phyloP scores from a whole-genome alignment of 495 filamentous ascomycete genomes.

The Hypoxylon perforatum region DNA sequence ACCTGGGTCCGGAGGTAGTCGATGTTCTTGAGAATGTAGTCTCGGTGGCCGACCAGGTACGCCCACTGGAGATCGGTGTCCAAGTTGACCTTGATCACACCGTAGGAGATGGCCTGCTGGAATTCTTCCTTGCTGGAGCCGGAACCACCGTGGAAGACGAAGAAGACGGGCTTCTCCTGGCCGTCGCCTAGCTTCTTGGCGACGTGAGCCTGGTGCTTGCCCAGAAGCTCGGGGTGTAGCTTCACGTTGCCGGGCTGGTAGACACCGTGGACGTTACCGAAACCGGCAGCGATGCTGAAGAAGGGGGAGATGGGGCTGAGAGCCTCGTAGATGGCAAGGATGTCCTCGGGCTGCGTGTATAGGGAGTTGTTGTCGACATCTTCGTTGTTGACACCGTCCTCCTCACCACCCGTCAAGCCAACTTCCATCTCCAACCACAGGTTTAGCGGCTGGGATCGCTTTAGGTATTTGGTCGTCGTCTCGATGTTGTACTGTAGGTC shows the following conservation, averaged over 20 bases:
- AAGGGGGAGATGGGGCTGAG: slow-evolving; percentile 85
- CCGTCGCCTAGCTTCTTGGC: slow-evolving; percentile 69
- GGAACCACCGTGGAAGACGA: slow-evolving; percentile 98
- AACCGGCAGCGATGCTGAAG: slow-evolving; percentile 98
- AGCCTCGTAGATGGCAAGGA: slow-evolving; percentile 86
- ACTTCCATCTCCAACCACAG: slow-evolving; percentile 99
- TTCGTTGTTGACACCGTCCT: slow-evolving; percentile 91
- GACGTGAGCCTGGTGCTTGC: slow-evolving; percentile 93
- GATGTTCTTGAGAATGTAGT: slow-evolving; percentile 94
- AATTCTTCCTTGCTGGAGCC: slow-evolving; percentile 91
- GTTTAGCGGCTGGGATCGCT: slow-evolving; percentile 93
- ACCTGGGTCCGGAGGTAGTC: slow-evolving; percentile 87
- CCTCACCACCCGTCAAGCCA: slow-evolving; percentile 94
- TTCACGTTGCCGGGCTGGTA: slow-evolving; percentile 99
- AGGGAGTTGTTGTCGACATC: slow-evolving; percentile 93
- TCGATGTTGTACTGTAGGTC: slow-evolving; percentile 86
- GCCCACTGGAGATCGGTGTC: slow-evolving; percentile 91
- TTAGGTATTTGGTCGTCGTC: slow-evolving; percentile 89
- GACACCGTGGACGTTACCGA: slow-evolving; percentile 99
- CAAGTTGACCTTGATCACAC: slow-evolving; percentile 98
- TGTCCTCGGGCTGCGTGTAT: slow-evolving; percentile 98
- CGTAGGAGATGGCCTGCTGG: slow-evolving; percentile 84
- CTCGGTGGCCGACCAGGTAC: slow-evolving; percentile 89
- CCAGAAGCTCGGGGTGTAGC: slow-evolving; percentile 91
- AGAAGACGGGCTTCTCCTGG: slow-evolving; percentile 91